These are phyloP conservation scores for Aspergillus nidulans DNA, from an alignment of 495 filamentous ascomycete genomes.

Conservation along the genomic window DNA sequence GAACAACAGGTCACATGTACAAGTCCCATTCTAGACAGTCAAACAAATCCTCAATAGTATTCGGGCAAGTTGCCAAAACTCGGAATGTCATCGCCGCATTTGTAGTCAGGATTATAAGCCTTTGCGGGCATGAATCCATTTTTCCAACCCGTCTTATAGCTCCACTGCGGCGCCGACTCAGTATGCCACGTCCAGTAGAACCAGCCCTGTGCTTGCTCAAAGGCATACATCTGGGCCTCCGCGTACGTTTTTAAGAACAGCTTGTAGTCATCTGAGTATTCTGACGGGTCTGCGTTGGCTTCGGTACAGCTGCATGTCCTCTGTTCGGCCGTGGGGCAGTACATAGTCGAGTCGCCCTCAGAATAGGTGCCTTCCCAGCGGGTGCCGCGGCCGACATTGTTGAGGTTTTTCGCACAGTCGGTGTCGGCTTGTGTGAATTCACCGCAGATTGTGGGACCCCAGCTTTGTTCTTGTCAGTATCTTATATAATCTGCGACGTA, in stretches of 20 bases:
- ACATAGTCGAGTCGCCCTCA: constrained; percentile 56
- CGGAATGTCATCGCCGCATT: constrained; percentile 65
- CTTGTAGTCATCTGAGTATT: constrained; percentile 75
- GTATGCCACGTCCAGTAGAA: constrained; percentile 97
- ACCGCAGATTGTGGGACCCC: constrained; percentile 93
- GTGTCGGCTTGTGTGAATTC: constrained; percentile 99
- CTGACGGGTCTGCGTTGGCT: constrained; percentile 67
- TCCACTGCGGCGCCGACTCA: constrained; percentile 83
- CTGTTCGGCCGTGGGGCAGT: constrained; percentile 63
- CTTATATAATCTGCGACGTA: neutral
- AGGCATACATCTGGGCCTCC: constrained; percentile 90
- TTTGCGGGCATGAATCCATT: constrained; percentile 79
- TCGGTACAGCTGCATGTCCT: constrained; percentile 61
- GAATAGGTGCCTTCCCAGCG: constrained; percentile 84
- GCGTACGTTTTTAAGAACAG: constrained; percentile 83
- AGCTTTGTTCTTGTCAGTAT: constrained; percentile 39
- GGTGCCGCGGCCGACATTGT: constrained; percentile 82
- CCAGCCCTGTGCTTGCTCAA: constrained; percentile 92
- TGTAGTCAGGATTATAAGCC: constrained; percentile 71
- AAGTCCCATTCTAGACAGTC: neutral
- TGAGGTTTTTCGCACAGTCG: constrained; percentile 83
- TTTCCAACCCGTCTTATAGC: constrained; percentile 78
- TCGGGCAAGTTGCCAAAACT: constrained; percentile 66
- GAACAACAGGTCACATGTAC: neutral
- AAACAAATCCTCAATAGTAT: constrained; percentile 14